Conservation (phyloP, 768 basidiomycete genomes). For the Mycena sanguinolenta region DNA sequence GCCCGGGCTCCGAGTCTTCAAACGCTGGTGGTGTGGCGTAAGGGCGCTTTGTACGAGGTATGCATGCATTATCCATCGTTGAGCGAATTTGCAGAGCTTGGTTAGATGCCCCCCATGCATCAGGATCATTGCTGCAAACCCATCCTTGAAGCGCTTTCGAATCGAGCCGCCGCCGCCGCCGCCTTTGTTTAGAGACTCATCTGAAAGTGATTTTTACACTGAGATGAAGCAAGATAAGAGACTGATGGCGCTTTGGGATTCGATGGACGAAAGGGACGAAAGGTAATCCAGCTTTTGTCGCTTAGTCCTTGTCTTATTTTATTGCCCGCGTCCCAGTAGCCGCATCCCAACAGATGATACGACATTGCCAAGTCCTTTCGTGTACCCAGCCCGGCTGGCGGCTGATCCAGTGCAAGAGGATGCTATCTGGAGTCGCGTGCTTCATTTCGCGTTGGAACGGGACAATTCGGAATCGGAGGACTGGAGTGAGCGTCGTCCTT, state of each 20-base stretch:
- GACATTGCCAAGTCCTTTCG: background rate
- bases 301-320: background rate
- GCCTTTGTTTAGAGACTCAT: background rate
- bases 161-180: background rate
- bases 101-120: background rate
- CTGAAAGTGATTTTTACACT: background rate
- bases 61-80: background rate
- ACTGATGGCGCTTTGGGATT: background rate
- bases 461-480: too few species aligned
- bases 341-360: background rate
- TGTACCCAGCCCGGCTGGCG: slow-evolving; percentile 11
- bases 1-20: slow-evolving; percentile 2
- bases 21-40: background rate
- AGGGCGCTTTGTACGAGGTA: background rate
- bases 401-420: slow-evolving; percentile 17
- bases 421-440: slow-evolving; percentile 17
- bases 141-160: slow-evolving; percentile 9
- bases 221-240: background rate
- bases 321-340: background rate
- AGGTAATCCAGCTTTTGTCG: background rate
- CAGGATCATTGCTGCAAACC: background rate
- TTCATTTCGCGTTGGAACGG: slow-evolving; percentile 9
- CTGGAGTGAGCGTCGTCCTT: too few species aligned
- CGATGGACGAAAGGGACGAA: background rate
- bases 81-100: background rate